These are phyloP conservation scores for Suillus clintonianus DNA, from an alignment of 768 basidiomycete species.

Conservation along the genomic window DNA sequence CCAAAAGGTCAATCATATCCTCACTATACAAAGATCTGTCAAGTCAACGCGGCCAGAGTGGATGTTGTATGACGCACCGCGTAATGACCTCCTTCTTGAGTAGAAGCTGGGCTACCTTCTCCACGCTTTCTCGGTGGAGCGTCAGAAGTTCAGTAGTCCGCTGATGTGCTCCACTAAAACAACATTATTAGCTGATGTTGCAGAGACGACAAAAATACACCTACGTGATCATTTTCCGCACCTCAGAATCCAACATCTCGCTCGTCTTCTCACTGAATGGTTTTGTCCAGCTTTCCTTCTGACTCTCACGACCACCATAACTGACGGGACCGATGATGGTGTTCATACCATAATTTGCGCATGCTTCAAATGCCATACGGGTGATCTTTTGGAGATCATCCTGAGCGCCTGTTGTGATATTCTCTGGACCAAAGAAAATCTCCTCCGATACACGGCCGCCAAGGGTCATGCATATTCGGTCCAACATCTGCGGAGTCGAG, in stretches of 20 bases:
- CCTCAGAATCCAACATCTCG: conserved; percentile 88
- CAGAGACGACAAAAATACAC: conserved; percentile 17
- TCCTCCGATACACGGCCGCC: conserved; percentile 98
- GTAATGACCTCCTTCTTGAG: conserved; percentile 97
- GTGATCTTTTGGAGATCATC: conserved; percentile 99
- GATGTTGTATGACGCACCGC: conserved; percentile 51
- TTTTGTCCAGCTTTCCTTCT: conserved; percentile 90
- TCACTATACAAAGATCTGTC: conserved; percentile 48
- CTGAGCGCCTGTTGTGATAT: conserved; percentile 97
- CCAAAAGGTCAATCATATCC: conserved; percentile 84
- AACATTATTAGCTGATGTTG: conserved; percentile 11
- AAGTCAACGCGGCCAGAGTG: conserved; percentile 4
- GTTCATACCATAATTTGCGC: conserved; percentile 98
- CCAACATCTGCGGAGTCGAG: conserved; percentile 91
- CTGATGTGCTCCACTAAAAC: conserved; percentile 66
- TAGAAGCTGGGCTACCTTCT: conserved; percentile 88
- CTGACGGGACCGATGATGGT: conserved; percentile 92
- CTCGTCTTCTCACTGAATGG: conserved; percentile 98
- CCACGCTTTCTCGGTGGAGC: conserved; percentile 82
- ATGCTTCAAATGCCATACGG: conserved; percentile 94
- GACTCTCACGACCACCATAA: conserved; percentile 86
- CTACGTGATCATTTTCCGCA: conserved; percentile 93
- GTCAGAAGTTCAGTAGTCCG: conserved; percentile 83
- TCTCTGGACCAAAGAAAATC: conserved; percentile 90
- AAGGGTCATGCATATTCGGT: conserved; percentile 98